A percentile compares a stretch with the other conserved stretches of the same genome.
These are phyloP conservation scores for Acer campestre DNA, from an alignment of 345 rosid genomes.

Conservation along the genomic window DNA sequence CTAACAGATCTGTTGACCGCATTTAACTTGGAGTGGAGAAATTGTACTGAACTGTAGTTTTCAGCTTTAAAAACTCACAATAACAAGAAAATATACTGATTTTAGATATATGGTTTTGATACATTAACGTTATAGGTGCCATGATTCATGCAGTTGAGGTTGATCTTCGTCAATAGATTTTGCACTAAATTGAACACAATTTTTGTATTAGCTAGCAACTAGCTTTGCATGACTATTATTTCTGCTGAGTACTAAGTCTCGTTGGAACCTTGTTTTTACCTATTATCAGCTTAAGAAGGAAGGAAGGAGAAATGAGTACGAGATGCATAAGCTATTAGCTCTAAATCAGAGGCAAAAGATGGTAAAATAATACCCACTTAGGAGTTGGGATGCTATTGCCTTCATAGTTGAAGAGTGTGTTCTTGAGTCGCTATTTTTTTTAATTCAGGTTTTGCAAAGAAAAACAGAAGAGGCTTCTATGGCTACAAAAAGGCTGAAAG, in stretches of 20 bases:
- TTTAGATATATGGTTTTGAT: neutral
- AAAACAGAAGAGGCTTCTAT: constrained; percentile 96
- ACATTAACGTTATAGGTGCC: neutral
- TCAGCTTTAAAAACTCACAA: neutral
- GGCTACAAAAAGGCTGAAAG: constrained; percentile 96
- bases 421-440: constrained; percentile 10
- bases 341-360: constrained; percentile 94
- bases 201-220: neutral
- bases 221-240: neutral
- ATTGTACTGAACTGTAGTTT: neutral
- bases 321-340: constrained; percentile 96
- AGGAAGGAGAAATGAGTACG: constrained; percentile 93
- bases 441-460: constrained; percentile 84
- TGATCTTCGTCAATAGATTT: neutral
- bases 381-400: constrained; percentile 1
- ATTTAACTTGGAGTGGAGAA: neutral
- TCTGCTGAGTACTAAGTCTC: neutral
- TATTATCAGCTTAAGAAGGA: constrained; percentile 85
- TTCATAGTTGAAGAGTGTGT: constrained; percentile 16
- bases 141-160: neutral
- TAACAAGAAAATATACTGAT: neutral
- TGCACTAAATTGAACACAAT: neutral
- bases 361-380: constrained; percentile 44
- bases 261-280: neutral
- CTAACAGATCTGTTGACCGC: neutral